A percentile compares a stretch with the other conserved stretches of the same genome.
phyloP scores from a whole-genome alignment of 2,329 filamentous ascomycete species.

The Ploettnerulaceae sp. region DNA sequence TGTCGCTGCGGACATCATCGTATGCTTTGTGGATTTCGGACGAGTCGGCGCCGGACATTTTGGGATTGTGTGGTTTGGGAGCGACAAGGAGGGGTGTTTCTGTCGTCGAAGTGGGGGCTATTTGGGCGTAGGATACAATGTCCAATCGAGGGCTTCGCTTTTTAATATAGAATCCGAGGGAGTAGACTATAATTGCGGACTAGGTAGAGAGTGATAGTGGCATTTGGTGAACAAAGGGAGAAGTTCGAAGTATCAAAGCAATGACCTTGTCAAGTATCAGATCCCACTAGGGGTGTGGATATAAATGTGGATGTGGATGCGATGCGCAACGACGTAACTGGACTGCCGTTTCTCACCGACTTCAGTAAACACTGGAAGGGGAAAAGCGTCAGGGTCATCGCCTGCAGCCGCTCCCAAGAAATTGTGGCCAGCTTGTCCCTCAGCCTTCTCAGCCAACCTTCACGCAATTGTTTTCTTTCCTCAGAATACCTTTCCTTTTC shows the following conservation, averaged over 20 bases:
- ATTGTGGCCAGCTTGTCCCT: slow-evolving; percentile 16
- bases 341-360: slow-evolving; percentile 8
- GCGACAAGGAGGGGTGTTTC: background rate
- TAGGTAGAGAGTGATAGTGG: background rate
- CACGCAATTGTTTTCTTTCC: slow-evolving; percentile 6
- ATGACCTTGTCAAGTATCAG: slow-evolving; percentile 1
- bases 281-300: background rate
- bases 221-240: background rate
- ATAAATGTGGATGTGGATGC: too few species aligned
- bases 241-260: background rate
- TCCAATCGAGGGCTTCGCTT: slow-evolving; percentile 3
- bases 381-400: slow-evolving; percentile 12
- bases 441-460: slow-evolving; percentile 6
- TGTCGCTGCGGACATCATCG: slow-evolving; percentile 63
- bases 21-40: slow-evolving; percentile 60
- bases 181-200: slow-evolving; percentile 10
- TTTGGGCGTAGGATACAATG: background rate
- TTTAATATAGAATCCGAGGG: too few species aligned
- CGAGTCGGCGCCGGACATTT: slow-evolving; percentile 52
- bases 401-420: slow-evolving; percentile 4
- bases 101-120: slow-evolving; percentile 2
- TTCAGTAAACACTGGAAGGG: background rate
- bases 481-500: background rate
- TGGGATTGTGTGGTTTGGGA: slow-evolving; percentile 4
- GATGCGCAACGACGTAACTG: too few species aligned